Evolutionary conservation across 768 basidiomycete species (phyloP).

Genomic region (Lactifluus pinguis): DNA sequence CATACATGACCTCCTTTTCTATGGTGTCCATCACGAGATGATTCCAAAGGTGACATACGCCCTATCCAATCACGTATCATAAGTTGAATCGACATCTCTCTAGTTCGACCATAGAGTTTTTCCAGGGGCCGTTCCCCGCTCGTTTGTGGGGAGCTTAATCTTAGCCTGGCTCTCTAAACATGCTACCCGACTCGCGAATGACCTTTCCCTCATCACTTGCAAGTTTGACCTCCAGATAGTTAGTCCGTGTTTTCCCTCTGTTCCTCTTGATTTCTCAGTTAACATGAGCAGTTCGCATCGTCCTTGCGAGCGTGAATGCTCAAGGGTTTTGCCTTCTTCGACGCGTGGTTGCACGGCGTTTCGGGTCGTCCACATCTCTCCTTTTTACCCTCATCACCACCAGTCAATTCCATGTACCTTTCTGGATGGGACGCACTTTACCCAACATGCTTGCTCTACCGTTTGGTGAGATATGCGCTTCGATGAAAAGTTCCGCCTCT

Average conservation of each 20-base stretch:
- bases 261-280: neutral
- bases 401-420: slow-evolving; percentile 85
- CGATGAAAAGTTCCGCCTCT: neutral
- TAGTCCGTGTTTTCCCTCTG: slow-evolving; percentile 36
- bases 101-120: slow-evolving; percentile 90
- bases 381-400: slow-evolving; percentile 62
- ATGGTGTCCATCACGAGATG: slow-evolving; percentile 42
- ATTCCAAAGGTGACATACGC: slow-evolving; percentile 36
- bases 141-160: slow-evolving; percentile 70
- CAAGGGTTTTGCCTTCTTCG: slow-evolving; percentile 53
- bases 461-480: slow-evolving; percentile 43
- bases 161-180: slow-evolving; percentile 53
- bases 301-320: slow-evolving; percentile 59
- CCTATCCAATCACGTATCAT: neutral
- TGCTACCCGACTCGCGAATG: slow-evolving; percentile 33
- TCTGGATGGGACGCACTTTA: slow-evolving; percentile 88
- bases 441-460: slow-evolving; percentile 91
- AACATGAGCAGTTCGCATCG: slow-evolving; percentile 51
- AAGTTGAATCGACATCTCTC: neutral
- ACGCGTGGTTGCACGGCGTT: slow-evolving; percentile 52
- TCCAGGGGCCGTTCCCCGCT: slow-evolving; percentile 82
- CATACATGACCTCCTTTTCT: slow-evolving; percentile 75
- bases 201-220: slow-evolving; percentile 35
- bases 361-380: slow-evolving; percentile 46
- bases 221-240: slow-evolving; percentile 67